These are phyloP conservation scores for Cucumis cinereus DNA, from an alignment of 306 rosid species.

Conservation along the genomic window DNA sequence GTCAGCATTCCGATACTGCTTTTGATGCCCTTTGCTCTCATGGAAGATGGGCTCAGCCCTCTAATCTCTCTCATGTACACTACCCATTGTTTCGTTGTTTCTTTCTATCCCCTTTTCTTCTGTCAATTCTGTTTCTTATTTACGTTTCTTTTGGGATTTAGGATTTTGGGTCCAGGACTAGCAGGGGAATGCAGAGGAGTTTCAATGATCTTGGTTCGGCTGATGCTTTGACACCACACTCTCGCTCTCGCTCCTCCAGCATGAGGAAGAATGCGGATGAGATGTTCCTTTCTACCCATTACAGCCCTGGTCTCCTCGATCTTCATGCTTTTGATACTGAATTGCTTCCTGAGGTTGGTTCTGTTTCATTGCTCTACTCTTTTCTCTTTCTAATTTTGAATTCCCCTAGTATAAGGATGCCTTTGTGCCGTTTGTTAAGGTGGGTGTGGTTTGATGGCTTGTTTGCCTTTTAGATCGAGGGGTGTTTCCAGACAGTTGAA, in stretches of 20 bases:
- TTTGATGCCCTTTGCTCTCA: not conserved
- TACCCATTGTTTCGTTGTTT: not conserved
- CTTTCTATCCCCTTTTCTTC: not conserved
- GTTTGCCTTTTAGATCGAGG: constrained; percentile 12
- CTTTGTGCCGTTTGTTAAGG: not conserved
- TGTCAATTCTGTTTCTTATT: not conserved
- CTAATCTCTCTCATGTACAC: constrained; percentile 7
- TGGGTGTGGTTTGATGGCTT: not conserved
- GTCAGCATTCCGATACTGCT: constrained; percentile 2
- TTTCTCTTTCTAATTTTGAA: not conserved
- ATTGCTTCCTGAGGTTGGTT: constrained; percentile 69
- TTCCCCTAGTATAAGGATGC: not conserved
- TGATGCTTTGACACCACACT: constrained; percentile 74
- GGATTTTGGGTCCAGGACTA: constrained; percentile 46
- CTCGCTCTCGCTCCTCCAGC: constrained; percentile 26
- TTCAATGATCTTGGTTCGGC: constrained; percentile 43
- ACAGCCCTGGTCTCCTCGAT: constrained; percentile 94
- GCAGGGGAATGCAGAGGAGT: constrained; percentile 54
- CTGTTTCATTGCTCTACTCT: not conserved
- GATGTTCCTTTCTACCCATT: constrained; percentile 39
- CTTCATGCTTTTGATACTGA: constrained; percentile 93
- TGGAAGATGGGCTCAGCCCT: not conserved
- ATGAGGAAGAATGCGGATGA: constrained; percentile 60
- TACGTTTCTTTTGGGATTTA: not conserved
- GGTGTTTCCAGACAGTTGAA: not conserved